phyloP scores from a whole-genome alignment of 1,139 yeast species.

The Blastobotrys raffinosifermentans region DNA sequence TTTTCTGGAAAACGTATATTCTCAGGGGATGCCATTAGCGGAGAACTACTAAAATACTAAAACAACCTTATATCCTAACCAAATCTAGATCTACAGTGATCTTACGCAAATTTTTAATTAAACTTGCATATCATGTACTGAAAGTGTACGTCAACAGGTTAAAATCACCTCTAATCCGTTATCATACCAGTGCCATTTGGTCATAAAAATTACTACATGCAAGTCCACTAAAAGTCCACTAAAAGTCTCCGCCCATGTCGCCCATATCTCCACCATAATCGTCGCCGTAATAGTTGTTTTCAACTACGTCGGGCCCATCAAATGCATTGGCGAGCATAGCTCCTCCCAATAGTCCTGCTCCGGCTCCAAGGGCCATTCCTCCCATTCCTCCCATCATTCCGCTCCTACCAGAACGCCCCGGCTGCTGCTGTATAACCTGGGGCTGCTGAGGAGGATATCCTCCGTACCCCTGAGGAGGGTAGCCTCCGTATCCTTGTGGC shows the following conservation, averaged over 20 bases:
- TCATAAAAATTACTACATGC: too few species aligned
- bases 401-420: slow-evolving; percentile 22
- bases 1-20: too few species aligned
- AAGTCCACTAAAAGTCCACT: too few species aligned
- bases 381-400: slow-evolving; percentile 39
- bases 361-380: slow-evolving; percentile 64
- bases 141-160: too few species aligned
- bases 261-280: slow-evolving; percentile 16
- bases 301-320: slow-evolving; percentile 23
- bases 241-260: too few species aligned
- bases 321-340: slow-evolving; percentile 48
- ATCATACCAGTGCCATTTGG: too few species aligned
- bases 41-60: neutral
- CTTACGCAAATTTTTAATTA: too few species aligned
- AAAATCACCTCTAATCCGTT: too few species aligned
- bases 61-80: neutral
- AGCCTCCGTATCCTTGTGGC: slow-evolving; percentile 21
- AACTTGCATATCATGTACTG: too few species aligned
- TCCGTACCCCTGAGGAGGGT: slow-evolving; percentile 24
- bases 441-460: slow-evolving; percentile 6
- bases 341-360: slow-evolving; percentile 79
- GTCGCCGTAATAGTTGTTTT: slow-evolving; percentile 29
- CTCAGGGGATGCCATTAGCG: too few species aligned
- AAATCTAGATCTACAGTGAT: neutral
- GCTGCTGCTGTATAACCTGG: slow-evolving; percentile 30